A percentile compares a stretch with the other conserved stretches of the same genome.
These are phyloP conservation scores for Dacryopinax spathularia DNA, from an alignment of 768 basidiomycete genomes.

Conservation along the genomic window DNA sequence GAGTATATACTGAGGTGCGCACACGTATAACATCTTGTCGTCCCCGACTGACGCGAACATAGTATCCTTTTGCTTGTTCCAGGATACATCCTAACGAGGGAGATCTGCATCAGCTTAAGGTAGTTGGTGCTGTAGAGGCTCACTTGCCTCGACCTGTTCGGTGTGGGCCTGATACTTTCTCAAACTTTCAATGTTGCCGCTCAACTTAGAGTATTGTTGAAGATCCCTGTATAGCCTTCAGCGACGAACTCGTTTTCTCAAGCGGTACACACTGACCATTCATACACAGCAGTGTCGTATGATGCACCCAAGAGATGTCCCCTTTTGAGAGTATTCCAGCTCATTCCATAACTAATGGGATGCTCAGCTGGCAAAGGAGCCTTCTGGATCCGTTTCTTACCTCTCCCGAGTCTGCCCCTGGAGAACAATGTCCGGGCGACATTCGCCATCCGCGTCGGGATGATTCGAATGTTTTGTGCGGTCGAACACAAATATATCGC, in stretches of 20 bases:
- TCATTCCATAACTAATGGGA: conserved; percentile 68
- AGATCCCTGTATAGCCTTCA: conserved; percentile 53
- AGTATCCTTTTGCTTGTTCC: conserved; percentile 71
- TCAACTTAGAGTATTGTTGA: conserved; percentile 70
- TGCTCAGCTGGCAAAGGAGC: background rate
- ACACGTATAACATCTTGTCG: conserved; percentile 48
- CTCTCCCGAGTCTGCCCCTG: conserved; percentile 89
- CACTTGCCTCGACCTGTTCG: conserved; percentile 75
- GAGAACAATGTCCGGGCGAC: conserved; percentile 80
- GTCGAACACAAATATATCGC: conserved; percentile 91
- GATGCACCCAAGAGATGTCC: conserved; percentile 85
- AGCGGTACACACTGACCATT: conserved; percentile 44
- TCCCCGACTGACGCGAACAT: conserved; percentile 92
- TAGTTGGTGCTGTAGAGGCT: background rate
- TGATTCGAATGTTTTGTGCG: conserved; percentile 92
- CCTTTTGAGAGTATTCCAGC: conserved; percentile 73
- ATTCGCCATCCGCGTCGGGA: conserved; percentile 68
- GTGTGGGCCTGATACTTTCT: conserved; percentile 76
- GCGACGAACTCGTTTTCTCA: background rate
- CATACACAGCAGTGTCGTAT: conserved; percentile 90
- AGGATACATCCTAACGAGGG: conserved; percentile 73
- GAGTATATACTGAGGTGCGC: conserved; percentile 6
- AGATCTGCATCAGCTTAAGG: conserved; percentile 2
- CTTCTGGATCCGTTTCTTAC: conserved; percentile 32
- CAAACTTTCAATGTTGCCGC: conserved; percentile 68